Conservation (phyloP, 179 eudicot species). For the Actinidia polygama region DNA sequence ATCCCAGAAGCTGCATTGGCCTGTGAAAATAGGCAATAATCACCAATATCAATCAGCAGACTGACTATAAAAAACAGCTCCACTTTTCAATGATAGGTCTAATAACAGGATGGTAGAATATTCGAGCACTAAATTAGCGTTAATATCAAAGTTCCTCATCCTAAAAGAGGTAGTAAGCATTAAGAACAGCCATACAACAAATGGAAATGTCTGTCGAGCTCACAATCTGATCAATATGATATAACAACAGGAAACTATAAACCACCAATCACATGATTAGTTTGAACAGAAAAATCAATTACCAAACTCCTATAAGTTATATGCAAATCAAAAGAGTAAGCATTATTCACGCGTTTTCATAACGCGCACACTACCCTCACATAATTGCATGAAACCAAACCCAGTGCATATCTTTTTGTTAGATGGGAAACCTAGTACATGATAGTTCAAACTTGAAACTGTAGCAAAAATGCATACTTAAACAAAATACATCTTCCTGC, state of each 20-base stretch:
- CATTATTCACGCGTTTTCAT: neutral
- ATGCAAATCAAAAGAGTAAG: neutral
- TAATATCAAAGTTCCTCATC: neutral
- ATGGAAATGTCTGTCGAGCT: neutral
- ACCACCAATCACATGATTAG: neutral
- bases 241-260: too few relatives aligned
- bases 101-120: neutral
- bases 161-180: neutral
- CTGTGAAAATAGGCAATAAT: conserved; percentile 14
- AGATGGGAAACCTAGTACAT: too few relatives aligned
- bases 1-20: conserved; percentile 46
- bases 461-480: neutral
- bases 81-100: neutral
- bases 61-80: neutral
- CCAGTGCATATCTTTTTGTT: too few relatives aligned
- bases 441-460: neutral
- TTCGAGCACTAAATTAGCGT: neutral
- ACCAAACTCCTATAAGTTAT: neutral
- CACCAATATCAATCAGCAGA: neutral
- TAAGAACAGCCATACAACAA: neutral
- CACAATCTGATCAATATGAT: neutral
- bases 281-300: neutral
- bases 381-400: neutral
- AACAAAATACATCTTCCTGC: neutral
- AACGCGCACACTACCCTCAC: neutral